phyloP scores from a whole-genome alignment of 306 rosid genomes.

The Pterocarpus macrocarpus region DNA sequence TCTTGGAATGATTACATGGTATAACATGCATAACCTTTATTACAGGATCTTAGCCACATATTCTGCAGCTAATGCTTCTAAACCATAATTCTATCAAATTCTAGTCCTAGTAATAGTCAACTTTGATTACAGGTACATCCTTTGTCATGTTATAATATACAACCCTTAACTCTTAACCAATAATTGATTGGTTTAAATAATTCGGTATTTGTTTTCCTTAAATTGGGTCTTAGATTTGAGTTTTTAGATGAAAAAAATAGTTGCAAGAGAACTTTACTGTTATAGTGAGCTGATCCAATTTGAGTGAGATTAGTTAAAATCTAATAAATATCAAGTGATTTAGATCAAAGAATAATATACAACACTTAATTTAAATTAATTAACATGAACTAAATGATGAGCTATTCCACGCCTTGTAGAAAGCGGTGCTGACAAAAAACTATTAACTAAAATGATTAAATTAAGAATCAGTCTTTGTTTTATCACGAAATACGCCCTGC shows the following conservation, averaged over 20 bases:
- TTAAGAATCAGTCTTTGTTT: constrained; percentile 8
- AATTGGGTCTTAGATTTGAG: too few relatives aligned
- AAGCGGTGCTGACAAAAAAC: constrained; percentile 47
- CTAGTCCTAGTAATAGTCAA: constrained; percentile 49
- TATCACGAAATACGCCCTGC: neutral
- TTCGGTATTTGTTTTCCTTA: too few relatives aligned
- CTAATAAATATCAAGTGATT: too few relatives aligned
- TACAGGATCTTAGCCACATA: constrained; percentile 51
- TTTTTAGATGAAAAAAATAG: too few relatives aligned
- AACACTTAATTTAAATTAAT: neutral
- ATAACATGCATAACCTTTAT: constrained; percentile 41
- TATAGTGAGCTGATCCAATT: too few relatives aligned
- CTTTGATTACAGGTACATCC: constrained; percentile 38
- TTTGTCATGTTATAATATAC: constrained; percentile 4
- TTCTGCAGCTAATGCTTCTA: constrained; percentile 39
- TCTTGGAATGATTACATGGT: constrained; percentile 50
- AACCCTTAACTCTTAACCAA: too few relatives aligned
- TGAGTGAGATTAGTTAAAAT: too few relatives aligned
- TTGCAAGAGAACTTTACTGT: too few relatives aligned
- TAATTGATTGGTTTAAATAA: too few relatives aligned
- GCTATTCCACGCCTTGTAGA: constrained; percentile 51
- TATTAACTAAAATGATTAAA: constrained; percentile 48
- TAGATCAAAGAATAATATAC: too few relatives aligned
- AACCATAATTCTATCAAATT: constrained; percentile 36
- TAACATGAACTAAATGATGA: constrained; percentile 44